Percentiles rank a stretch among this genome's conserved stretches.
Evolutionary conservation across 2,329 filamentous ascomycete species (phyloP).

Genomic region (Pezicula rhizophila): DNA sequence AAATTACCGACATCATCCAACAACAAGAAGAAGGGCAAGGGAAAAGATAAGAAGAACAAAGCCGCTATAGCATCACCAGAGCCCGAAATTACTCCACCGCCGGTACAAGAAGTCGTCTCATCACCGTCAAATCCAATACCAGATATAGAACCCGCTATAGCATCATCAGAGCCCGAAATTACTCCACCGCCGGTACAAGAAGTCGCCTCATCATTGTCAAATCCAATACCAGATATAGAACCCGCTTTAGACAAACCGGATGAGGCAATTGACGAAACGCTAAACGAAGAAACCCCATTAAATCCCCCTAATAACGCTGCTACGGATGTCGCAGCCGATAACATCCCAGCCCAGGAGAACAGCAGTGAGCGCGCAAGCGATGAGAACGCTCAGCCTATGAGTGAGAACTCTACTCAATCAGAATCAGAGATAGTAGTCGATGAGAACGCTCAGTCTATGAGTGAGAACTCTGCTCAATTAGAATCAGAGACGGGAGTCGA

Average conservation of each 20-base stretch:
- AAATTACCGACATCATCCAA: background rate
- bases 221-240: conserved; percentile 1
- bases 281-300: too few relatives aligned
- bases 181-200: background rate
- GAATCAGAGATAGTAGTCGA: too few relatives aligned
- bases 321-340: background rate
- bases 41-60: background rate
- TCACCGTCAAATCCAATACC: background rate
- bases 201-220: conserved; percentile 1
- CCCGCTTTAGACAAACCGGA: background rate
- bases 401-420: too few relatives aligned
- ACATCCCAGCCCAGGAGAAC: too few relatives aligned
- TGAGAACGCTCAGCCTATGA: too few relatives aligned
- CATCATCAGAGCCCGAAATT: background rate
- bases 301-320: background rate
- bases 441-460: too few relatives aligned
- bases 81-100: background rate
- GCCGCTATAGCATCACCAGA: background rate
- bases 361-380: too few relatives aligned
- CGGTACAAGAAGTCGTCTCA: background rate
- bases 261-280: background rate
- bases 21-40: background rate
- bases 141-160: background rate
- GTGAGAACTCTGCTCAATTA: too few relatives aligned
- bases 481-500: too few relatives aligned